Percentiles rank a stretch among this genome's conserved stretches.
Conservation (phyloP, 2,329 filamentous ascomycete genomes). For the Simplicillium aogashimaense region DNA sequence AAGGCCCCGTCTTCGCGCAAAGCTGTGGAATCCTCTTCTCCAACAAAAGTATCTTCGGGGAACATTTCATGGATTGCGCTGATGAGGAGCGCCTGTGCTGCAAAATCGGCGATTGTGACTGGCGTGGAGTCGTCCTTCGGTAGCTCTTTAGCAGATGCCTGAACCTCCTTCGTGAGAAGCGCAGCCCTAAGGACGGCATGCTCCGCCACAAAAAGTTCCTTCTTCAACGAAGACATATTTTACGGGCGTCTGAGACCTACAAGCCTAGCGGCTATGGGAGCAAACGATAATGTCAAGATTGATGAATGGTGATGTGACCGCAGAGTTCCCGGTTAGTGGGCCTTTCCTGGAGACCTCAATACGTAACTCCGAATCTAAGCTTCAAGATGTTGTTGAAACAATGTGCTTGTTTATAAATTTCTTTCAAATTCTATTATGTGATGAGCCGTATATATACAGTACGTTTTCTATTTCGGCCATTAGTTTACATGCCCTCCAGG, state of each 20-base stretch:
- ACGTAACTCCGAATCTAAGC: too few species aligned
- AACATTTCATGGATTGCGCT: conserved; percentile 41
- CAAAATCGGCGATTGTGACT: conserved; percentile 56
- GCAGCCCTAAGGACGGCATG: conserved; percentile 45
- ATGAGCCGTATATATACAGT: too few species aligned
- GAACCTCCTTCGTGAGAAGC: conserved; percentile 41
- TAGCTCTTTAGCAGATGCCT: conserved; percentile 33
- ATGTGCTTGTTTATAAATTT: conserved; percentile 1
- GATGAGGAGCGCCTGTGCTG: conserved; percentile 52
- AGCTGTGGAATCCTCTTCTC: conserved; percentile 47
- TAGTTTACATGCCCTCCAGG: too few species aligned
- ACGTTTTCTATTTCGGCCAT: too few species aligned
- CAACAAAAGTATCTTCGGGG: conserved; percentile 47
- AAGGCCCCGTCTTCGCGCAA: conserved; percentile 38
- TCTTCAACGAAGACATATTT: conserved; percentile 14
- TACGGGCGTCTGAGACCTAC: neutral
- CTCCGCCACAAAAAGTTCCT: conserved; percentile 23
- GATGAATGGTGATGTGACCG: too few species aligned
- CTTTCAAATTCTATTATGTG: too few species aligned
- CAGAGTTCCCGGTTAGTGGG: too few species aligned
- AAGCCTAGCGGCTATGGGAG: too few species aligned
- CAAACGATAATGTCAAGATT: too few species aligned
- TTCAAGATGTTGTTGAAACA: conserved; percentile 13
- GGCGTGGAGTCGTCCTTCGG: conserved; percentile 49
- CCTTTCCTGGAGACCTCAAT: neutral